These are phyloP conservation scores for Epichloe sp. DNA, from an alignment of 2,329 filamentous ascomycete genomes.

Conservation along the genomic window DNA sequence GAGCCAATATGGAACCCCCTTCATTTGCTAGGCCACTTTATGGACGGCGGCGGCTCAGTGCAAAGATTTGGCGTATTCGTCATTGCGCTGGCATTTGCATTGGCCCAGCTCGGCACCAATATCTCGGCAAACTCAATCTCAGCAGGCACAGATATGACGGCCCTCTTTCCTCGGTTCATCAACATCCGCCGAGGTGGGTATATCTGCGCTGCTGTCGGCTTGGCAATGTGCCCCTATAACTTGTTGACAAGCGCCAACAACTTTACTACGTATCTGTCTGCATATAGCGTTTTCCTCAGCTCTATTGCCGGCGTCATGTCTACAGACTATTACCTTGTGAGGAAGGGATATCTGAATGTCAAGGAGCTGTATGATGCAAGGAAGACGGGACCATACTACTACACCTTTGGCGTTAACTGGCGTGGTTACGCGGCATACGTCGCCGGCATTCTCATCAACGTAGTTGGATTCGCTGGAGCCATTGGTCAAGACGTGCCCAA, in stretches of 20 bases:
- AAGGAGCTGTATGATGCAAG: conserved; percentile 67
- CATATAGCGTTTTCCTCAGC: conserved; percentile 88
- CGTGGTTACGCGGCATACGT: conserved; percentile 75
- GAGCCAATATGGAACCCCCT: conserved; percentile 64
- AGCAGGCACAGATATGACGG: conserved; percentile 71
- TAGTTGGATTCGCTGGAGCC: conserved; percentile 80
- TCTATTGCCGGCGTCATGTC: conserved; percentile 88
- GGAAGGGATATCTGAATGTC: conserved; percentile 67
- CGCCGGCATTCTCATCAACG: conserved; percentile 73
- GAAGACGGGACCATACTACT: conserved; percentile 58
- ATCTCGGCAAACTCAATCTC: conserved; percentile 80
- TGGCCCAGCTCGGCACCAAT: conserved; percentile 77
- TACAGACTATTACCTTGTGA: conserved; percentile 76
- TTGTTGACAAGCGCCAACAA: conserved; percentile 62
- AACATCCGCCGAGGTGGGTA: conserved; percentile 82
- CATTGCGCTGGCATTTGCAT: conserved; percentile 55
- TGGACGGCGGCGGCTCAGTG: conserved; percentile 53
- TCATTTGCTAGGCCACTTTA: conserved; percentile 50
- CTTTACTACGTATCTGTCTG: conserved; percentile 84
- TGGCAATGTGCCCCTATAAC: conserved; percentile 81
- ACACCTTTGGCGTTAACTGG: conserved; percentile 62
- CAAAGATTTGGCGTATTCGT: conserved; percentile 67
- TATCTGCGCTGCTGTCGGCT: conserved; percentile 64
- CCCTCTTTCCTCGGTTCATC: conserved; percentile 64
- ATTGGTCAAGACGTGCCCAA: conserved; percentile 59